Base-by-base conservation (phyloP, 2,329 filamentous ascomycete species). In the Colletotrichum chrysophilum region DNA sequence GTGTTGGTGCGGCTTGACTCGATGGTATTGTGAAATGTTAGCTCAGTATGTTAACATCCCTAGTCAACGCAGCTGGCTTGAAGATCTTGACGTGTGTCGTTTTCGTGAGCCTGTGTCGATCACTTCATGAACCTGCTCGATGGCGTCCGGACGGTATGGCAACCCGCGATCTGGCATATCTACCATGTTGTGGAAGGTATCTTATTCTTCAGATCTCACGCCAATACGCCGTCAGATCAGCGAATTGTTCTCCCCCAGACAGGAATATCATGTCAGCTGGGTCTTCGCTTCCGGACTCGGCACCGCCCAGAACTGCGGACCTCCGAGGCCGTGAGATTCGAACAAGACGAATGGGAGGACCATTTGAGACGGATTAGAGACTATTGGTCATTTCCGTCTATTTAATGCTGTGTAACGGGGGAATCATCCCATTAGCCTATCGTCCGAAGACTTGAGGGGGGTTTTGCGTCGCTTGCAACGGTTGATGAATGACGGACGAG, bases 321-420 rank as follows among this genome's bases (percentile, higher is more conserved):
- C n/a, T 52, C 43, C 43, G n/a, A 2, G 1, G 10, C n/a, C 10
- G 43, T 13, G 43, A 52, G 43, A 52, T 52, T 52, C n/a, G 13
- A 1, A 2, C 0, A 7, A 52, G 43, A 4, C 12, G 43, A 13
- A 3, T 24, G 10, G 12, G 43, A 52, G n/a, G 0, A 21, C n/a
- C 3, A 38, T 6, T 21, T 52, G 10, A 13, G 43, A 52, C 0
- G 0, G n/a, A 0, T 52, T 9, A 0, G 2, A 12, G 43, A 13
- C 6, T 6, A 13, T 52, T 52, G 43, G 43, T 13, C 0, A 12
- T 52, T 4, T 43, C 6, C 10, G n/a, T 21, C 0, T 52, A 52
- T 21, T 52, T 0, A 13, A 13, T 52, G 43, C 7, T 7, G 43
- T 52, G n/a, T 52, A 7, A 52, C n/a, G n/a, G 43, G n/a, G 43